A percentile compares a stretch with the other conserved stretches of the same genome.
These are phyloP conservation scores for Zoysia japonica DNA, from an alignment of 176 grass and related monocot genomes.

Conservation along the genomic window DNA sequence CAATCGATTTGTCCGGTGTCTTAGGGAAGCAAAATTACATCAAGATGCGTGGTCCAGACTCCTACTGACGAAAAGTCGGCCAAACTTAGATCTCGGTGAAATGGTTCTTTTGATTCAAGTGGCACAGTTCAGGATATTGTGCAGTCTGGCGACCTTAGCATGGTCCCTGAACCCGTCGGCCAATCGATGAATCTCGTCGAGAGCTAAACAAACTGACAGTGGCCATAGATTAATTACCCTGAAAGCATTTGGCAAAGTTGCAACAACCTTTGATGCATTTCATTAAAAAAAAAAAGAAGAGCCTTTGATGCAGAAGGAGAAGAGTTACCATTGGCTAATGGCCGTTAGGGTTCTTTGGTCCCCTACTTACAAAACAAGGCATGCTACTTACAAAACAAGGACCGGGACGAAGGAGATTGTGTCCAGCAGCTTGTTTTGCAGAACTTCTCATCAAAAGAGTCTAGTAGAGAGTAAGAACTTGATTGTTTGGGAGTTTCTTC, in stretches of 20 bases:
- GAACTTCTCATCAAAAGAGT: not conserved
- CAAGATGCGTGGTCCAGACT: not conserved
- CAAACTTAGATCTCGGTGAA: not conserved
- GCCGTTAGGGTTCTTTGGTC: conserved; percentile 44
- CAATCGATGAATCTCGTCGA: conserved; percentile 35
- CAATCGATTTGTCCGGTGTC: not conserved
- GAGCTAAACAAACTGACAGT: not conserved
- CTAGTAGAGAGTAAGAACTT: not conserved
- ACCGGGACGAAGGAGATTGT: too few species aligned
- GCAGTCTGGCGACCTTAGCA: not conserved
- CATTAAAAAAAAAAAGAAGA: too few species aligned
- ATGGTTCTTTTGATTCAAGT: not conserved
- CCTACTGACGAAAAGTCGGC: not conserved
- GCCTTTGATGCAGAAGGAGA: conserved; percentile 30
- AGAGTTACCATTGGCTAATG: conserved; percentile 25
- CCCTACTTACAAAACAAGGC: conserved; percentile 1
- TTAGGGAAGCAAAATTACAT: not conserved
- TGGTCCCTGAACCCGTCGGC: conserved; percentile 27
- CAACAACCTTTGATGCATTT: not conserved
- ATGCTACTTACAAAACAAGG: too few species aligned
- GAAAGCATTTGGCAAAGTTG: conserved; percentile 22
- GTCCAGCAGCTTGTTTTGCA: too few species aligned
- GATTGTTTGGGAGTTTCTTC: not conserved
- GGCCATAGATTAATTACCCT: not conserved
- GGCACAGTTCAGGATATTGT: not conserved